Percentiles rank a stretch among this genome's conserved stretches.
These are phyloP conservation scores for Echium plantagineum DNA, from an alignment of 257 asterid genomes.

Conservation along the genomic window DNA sequence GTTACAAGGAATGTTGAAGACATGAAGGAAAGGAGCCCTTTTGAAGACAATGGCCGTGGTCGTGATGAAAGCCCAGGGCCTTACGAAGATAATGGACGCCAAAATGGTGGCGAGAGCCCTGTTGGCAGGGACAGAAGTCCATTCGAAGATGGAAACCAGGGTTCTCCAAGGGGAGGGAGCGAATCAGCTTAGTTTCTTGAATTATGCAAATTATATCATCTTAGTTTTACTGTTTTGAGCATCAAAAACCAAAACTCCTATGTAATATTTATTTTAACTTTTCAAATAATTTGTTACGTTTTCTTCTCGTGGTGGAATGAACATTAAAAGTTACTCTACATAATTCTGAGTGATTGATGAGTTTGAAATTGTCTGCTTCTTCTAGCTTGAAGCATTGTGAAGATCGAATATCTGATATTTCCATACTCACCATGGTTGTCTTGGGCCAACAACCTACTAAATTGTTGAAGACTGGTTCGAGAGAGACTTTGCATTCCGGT, in stretches of 20 bases:
- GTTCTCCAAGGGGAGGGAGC: conserved; percentile 34
- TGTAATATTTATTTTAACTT: background rate
- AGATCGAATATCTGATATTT: too few relatives aligned
- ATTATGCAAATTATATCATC: too few relatives aligned
- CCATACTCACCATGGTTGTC: too few relatives aligned
- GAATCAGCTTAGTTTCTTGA: conserved; percentile 11
- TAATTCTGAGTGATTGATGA: too few relatives aligned
- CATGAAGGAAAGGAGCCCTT: conserved; percentile 33
- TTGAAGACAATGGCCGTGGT: conserved; percentile 39
- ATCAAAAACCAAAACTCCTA: background rate
- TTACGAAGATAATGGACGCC: conserved; percentile 16
- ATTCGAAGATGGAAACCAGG: conserved; percentile 23
- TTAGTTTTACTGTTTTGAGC: background rate
- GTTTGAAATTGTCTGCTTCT: too few relatives aligned
- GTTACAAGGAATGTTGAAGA: conserved; percentile 32
- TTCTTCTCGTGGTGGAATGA: background rate
- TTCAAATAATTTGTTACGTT: background rate
- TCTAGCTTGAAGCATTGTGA: too few relatives aligned
- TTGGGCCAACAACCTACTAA: too few relatives aligned
- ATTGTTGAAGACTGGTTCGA: too few relatives aligned
- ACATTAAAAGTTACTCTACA: too few relatives aligned
- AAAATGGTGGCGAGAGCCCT: conserved; percentile 19
- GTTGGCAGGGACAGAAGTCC: conserved; percentile 3
- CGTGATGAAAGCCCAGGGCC: conserved; percentile 22
- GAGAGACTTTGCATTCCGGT: too few relatives aligned